Percentiles rank a stretch among this genome's conserved stretches.
Evolutionary conservation across 331 rosid genomes (phyloP).

Genomic region (Prunus yedoensis): DNA sequence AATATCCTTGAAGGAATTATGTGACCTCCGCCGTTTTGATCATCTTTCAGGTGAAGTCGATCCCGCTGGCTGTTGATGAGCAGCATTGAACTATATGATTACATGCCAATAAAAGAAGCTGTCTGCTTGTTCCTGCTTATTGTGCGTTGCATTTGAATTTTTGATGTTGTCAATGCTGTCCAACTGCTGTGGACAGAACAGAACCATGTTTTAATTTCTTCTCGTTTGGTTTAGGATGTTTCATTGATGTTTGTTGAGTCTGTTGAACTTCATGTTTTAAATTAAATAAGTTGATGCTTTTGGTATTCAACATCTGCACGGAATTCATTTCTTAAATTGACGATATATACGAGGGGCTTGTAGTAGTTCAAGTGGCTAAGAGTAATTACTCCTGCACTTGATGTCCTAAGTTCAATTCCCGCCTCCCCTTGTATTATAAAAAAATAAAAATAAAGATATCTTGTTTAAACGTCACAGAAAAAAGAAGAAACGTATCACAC

Average conservation of each 20-base stretch:
- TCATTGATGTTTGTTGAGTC: not conserved
- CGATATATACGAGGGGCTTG: too few species aligned
- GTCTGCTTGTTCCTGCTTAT: not conserved
- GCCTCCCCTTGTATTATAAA: too few species aligned
- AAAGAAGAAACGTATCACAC: too few species aligned
- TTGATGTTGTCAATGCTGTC: not conserved
- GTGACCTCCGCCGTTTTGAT: not conserved
- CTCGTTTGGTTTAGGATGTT: not conserved
- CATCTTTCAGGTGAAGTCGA: slow-evolving; percentile 28
- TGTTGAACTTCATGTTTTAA: not conserved
- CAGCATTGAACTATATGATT: slow-evolving; percentile 16
- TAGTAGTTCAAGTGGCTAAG: too few species aligned
- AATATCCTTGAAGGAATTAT: not conserved
- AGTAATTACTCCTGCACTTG: too few species aligned
- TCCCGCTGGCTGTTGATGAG: slow-evolving; percentile 26
- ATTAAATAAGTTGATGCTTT: not conserved
- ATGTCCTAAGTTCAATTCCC: too few species aligned
- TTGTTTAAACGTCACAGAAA: too few species aligned
- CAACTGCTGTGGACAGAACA: not conserved
- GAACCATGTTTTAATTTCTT: slow-evolving; percentile 5
- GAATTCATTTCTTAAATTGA: too few species aligned
- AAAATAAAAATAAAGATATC: too few species aligned
- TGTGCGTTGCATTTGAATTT: not conserved
- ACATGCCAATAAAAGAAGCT: not conserved
- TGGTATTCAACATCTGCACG: not conserved